These are phyloP conservation scores for Eucalyptus decipiens DNA, from an alignment of 345 rosid genomes.

Conservation along the genomic window DNA sequence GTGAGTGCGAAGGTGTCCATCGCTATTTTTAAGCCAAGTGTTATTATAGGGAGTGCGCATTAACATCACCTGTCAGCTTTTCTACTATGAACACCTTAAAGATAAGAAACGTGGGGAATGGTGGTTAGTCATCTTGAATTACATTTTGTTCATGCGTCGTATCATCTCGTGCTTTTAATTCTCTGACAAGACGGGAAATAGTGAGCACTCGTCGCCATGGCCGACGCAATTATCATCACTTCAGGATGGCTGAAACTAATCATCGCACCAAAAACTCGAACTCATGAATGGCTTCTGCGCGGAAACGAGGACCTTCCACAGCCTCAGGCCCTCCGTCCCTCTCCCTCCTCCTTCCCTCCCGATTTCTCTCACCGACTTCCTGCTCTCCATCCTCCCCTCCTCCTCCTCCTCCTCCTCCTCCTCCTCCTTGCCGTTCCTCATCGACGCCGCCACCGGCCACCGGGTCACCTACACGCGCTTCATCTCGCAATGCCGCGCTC, in stretches of 20 bases:
- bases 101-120: too few relatives aligned
- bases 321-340: constrained; percentile 4
- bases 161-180: neutral
- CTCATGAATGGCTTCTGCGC: constrained; percentile 15
- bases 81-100: neutral
- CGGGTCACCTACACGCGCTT: neutral
- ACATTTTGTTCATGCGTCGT: neutral
- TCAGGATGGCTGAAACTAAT: neutral
- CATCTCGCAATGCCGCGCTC: neutral
- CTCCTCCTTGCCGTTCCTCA: neutral
- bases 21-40: too few relatives aligned
- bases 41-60: too few relatives aligned
- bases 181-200: neutral
- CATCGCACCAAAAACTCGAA: neutral
- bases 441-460: neutral
- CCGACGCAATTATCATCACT: neutral
- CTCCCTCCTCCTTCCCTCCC: constrained; percentile 1
- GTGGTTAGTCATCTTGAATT: neutral
- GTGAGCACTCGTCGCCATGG: neutral
- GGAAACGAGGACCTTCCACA: constrained; percentile 6
- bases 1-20: too few relatives aligned
- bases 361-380: constrained; percentile 8
- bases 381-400: constrained; percentile 1
- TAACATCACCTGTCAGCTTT: neutral
- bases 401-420: neutral